A percentile compares a stretch with the other conserved stretches of the same genome.
phyloP scores from a whole-genome alignment of 768 basidiomycete genomes.

The Fistulinella prunicolor region DNA sequence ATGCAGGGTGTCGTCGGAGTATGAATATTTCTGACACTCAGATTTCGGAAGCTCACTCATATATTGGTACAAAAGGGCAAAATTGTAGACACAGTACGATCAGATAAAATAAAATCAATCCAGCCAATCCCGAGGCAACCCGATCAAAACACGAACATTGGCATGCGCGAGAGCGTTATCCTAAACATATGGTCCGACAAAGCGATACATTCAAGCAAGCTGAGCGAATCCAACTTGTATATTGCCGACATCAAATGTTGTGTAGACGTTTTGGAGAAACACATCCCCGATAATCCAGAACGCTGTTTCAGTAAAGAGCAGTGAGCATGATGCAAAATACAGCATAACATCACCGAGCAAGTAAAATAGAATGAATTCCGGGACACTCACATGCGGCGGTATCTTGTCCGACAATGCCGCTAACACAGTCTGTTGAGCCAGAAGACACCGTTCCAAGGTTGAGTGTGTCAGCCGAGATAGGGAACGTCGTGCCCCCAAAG shows the following conservation, averaged over 20 bases:
- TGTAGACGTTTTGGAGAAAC: slow-evolving; percentile 44
- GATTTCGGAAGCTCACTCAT: too few relatives aligned
- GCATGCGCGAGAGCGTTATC: too few relatives aligned
- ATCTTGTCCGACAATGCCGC: slow-evolving; percentile 23
- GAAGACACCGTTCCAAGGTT: slow-evolving; percentile 35
- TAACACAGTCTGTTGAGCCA: slow-evolving; percentile 30
- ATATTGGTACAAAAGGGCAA: too few relatives aligned
- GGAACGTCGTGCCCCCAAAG: slow-evolving; percentile 37
- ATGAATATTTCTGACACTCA: too few relatives aligned
- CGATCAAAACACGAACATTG: too few relatives aligned
- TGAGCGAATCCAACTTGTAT: slow-evolving; percentile 37
- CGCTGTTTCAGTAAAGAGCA: neutral
- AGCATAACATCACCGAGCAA: neutral
- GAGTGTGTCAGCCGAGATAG: slow-evolving; percentile 30
- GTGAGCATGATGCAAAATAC: slow-evolving; percentile 5
- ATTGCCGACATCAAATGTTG: slow-evolving; percentile 37
- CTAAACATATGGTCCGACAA: too few relatives aligned
- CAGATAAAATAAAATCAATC: too few relatives aligned
- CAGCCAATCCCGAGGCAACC: too few relatives aligned
- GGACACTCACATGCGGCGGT: neutral
- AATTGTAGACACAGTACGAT: too few relatives aligned
- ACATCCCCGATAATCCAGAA: slow-evolving; percentile 21
- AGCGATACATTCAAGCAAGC: slow-evolving; percentile 7
- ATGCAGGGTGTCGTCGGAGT: too few relatives aligned
- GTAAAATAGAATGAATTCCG: too few relatives aligned